Conservation (phyloP, 768 basidiomycete species). For the Agrocybe pediades region DNA sequence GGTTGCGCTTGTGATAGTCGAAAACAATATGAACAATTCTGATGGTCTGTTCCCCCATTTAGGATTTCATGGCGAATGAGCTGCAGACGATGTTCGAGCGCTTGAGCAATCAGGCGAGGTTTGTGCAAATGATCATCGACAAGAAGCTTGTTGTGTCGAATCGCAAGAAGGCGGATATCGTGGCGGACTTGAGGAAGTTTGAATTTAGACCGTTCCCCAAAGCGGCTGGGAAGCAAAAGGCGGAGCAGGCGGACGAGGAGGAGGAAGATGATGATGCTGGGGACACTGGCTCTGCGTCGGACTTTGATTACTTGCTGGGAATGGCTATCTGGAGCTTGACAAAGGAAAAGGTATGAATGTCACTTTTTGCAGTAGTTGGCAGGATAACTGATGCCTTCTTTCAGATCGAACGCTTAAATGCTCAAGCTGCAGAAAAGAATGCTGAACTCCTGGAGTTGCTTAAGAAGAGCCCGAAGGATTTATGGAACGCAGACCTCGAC, state of each 20-base stretch:
- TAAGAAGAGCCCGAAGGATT: slow-evolving; percentile 72
- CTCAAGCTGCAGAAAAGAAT: slow-evolving; percentile 84
- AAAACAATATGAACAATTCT: too few relatives aligned
- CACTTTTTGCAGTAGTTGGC: neutral
- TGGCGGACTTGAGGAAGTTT: slow-evolving; percentile 77
- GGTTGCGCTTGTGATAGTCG: neutral
- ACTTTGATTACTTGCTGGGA: slow-evolving; percentile 92
- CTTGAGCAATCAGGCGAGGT: slow-evolving; percentile 92
- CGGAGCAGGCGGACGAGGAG: slow-evolving; percentile 50
- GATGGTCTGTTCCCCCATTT: slow-evolving; percentile 12
- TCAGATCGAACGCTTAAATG: slow-evolving; percentile 82
- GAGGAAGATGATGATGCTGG: slow-evolving; percentile 54
- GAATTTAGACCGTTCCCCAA: slow-evolving; percentile 95
- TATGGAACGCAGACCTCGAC: slow-evolving; percentile 93
- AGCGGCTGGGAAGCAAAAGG: slow-evolving; percentile 63
- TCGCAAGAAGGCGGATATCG: slow-evolving; percentile 87
- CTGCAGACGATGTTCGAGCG: slow-evolving; percentile 81
- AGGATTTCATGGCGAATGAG: slow-evolving; percentile 87
- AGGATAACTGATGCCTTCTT: neutral
- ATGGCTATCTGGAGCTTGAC: slow-evolving; percentile 98
- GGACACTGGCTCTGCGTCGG: slow-evolving; percentile 38
- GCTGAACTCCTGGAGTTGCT: slow-evolving; percentile 76
- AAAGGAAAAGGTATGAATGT: slow-evolving; percentile 76
- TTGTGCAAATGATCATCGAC: slow-evolving; percentile 94
- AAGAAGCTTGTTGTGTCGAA: slow-evolving; percentile 81